Conservation (phyloP, 208 protist species). For the Trypanosoma theileri region DNA sequence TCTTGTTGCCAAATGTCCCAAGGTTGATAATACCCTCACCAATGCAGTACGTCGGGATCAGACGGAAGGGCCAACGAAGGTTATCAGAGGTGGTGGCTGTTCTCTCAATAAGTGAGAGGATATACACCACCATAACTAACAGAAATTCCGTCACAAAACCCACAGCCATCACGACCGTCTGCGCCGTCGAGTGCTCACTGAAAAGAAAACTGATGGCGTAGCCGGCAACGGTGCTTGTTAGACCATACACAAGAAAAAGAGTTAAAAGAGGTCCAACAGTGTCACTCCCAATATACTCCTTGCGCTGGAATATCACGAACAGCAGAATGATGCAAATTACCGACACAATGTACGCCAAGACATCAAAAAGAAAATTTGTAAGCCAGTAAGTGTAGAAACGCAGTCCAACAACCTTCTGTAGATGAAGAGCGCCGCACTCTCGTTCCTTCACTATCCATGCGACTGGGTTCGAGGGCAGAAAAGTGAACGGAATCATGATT, state of each 20-base stretch:
- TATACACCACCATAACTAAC: constrained; percentile 49
- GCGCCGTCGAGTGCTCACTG: constrained; percentile 61
- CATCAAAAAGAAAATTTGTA: constrained; percentile 78
- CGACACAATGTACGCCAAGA: constrained; percentile 58
- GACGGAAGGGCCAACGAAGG: constrained; percentile 60
- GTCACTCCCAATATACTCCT: constrained; percentile 56
- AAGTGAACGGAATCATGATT: constrained; percentile 72
- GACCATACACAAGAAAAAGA: constrained; percentile 62
- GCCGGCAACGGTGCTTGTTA: constrained; percentile 53
- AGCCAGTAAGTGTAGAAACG: constrained; percentile 48
- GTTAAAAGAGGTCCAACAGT: constrained; percentile 46
- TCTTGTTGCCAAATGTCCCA: constrained; percentile 27
- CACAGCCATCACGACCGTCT: constrained; percentile 61
- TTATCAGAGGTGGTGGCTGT: constrained; percentile 40
- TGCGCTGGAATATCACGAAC: constrained; percentile 53
- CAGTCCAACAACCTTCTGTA: no score
- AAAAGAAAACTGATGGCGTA: constrained; percentile 73
- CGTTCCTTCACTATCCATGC: constrained; percentile 82
- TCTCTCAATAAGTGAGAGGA: constrained; percentile 42
- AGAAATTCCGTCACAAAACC: constrained; percentile 84
- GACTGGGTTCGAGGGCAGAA: constrained; percentile 65
- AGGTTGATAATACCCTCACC: constrained; percentile 79
- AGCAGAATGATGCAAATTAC: constrained; percentile 60
- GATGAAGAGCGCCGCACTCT: constrained; percentile 55
- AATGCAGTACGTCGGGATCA: constrained; percentile 74